These are phyloP conservation scores for Durusdinium trenchii DNA, from an alignment of 73 alveolate species.

Conservation along the genomic window DNA sequence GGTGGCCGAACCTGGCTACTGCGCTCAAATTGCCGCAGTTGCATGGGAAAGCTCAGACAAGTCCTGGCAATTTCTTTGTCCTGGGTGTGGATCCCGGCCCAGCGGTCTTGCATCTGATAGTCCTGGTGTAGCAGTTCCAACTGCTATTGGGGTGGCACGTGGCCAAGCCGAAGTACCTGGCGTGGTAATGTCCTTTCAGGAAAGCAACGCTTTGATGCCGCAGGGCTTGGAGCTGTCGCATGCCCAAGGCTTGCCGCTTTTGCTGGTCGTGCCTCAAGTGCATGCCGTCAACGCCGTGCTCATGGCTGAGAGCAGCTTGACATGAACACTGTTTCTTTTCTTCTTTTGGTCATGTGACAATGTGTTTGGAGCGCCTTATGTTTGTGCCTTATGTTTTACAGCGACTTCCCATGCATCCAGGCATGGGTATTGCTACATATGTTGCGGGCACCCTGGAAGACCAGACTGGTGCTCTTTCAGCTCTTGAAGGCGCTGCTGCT, in stretches of 20 bases:
- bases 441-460: background rate
- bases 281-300: background rate
- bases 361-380: background rate
- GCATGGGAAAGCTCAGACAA: background rate
- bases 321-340: background rate
- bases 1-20: constrained; percentile 87
- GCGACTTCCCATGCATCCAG: background rate
- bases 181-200: constrained; percentile 8
- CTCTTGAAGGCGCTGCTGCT: constrained; percentile 46
- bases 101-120: constrained; percentile 47
- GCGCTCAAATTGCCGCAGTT: constrained; percentile 47
- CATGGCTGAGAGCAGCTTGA: constrained; percentile 43
- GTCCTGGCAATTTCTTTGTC: constrained; percentile 46
- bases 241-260: constrained; percentile 50
- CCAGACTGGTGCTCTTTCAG: background rate
- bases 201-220: constrained; percentile 32
- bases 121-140: constrained; percentile 57
- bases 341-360: background rate
- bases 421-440: constrained; percentile 54
- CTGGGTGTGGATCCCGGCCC: constrained; percentile 75
- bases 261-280: background rate
- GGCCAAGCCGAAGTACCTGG: constrained; percentile 23
- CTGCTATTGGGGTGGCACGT: constrained; percentile 58
- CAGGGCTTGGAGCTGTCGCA: constrained; percentile 79
- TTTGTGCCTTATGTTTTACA: background rate